Conservation (phyloP, 2,329 filamentous ascomycete species). For the Neonectria coccinea region DNA sequence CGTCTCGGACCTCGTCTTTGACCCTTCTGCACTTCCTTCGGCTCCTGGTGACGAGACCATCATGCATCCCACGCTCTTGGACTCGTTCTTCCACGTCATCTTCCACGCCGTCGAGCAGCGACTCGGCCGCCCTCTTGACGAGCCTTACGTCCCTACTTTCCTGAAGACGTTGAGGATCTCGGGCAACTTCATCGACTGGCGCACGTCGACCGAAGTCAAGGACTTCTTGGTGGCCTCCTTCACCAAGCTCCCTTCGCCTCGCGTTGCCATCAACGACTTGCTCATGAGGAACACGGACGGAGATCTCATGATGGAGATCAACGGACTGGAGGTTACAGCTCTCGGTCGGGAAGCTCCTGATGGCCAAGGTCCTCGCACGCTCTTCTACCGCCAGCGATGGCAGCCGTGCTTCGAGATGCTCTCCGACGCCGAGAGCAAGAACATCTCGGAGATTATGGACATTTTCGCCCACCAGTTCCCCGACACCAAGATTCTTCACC, state of each 20-base stretch:
- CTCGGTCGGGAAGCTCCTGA: slow-evolving; percentile 37
- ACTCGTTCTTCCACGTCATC: slow-evolving; percentile 45
- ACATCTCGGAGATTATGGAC: slow-evolving; percentile 34
- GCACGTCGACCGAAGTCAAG: slow-evolving; percentile 24
- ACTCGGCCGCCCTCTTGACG: slow-evolving; percentile 38
- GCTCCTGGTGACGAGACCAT: slow-evolving; percentile 41
- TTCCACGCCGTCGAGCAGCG: slow-evolving; percentile 43
- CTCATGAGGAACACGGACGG: slow-evolving; percentile 36
- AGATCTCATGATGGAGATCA: slow-evolving; percentile 40
- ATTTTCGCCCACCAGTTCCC: slow-evolving; percentile 43
- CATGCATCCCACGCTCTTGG: slow-evolving; percentile 41
- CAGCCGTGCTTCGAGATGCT: slow-evolving; percentile 42
- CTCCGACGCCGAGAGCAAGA: slow-evolving; percentile 26
- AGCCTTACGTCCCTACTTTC: slow-evolving; percentile 44
- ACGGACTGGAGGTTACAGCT: slow-evolving; percentile 39
- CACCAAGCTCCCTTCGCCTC: slow-evolving; percentile 41
- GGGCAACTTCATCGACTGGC: slow-evolving; percentile 38
- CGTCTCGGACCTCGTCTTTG: slow-evolving; percentile 36
- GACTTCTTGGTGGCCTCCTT: slow-evolving; percentile 38
- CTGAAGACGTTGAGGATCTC: slow-evolving; percentile 39
- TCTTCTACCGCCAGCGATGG: slow-evolving; percentile 43
- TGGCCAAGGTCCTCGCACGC: slow-evolving; percentile 34
- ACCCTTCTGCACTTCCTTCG: slow-evolving; percentile 32
- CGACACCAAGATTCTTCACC: slow-evolving; percentile 40
- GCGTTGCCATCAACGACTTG: slow-evolving; percentile 43